These are phyloP conservation scores for Talaromyces wortmannii DNA, from an alignment of 495 filamentous ascomycete genomes.

Conservation along the genomic window DNA sequence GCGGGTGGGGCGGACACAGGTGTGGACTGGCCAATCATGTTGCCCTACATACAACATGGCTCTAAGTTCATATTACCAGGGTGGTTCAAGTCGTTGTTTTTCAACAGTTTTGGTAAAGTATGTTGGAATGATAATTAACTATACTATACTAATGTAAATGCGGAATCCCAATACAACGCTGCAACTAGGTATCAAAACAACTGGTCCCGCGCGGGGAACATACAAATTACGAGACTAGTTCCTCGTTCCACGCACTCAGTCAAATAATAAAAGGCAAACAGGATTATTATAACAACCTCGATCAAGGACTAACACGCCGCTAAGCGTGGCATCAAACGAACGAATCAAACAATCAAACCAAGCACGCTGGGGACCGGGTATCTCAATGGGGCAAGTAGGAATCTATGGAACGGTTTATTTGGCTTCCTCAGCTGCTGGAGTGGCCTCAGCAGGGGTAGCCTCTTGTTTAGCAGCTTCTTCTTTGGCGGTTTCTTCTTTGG, in stretches of 20 bases:
- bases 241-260: background rate
- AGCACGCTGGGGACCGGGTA: conserved; percentile 2
- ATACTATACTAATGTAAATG: background rate
- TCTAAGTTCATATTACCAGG: background rate
- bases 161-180: background rate
- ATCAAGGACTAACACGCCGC: background rate
- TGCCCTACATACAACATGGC: background rate
- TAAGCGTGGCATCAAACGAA: background rate
- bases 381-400: conserved; percentile 2
- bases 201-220: background rate
- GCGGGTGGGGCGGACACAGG: background rate
- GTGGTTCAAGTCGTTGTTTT: too few species aligned
- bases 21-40: background rate
- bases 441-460: conserved; percentile 9
- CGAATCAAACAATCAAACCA: background rate
- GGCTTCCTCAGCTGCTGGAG: conserved; percentile 12
- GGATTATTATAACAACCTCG: background rate
- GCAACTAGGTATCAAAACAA: conserved; percentile 3
- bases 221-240: background rate
- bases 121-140: background rate
- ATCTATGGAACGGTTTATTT: conserved; percentile 14
- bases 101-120: too few species aligned
- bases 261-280: background rate
- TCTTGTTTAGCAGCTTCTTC: conserved; percentile 5
- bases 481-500: conserved; percentile 12